Percentiles rank a stretch among this genome's conserved stretches.
These are phyloP conservation scores for Leishmania turanica DNA, from an alignment of 208 protist species.

Conservation along the genomic window DNA sequence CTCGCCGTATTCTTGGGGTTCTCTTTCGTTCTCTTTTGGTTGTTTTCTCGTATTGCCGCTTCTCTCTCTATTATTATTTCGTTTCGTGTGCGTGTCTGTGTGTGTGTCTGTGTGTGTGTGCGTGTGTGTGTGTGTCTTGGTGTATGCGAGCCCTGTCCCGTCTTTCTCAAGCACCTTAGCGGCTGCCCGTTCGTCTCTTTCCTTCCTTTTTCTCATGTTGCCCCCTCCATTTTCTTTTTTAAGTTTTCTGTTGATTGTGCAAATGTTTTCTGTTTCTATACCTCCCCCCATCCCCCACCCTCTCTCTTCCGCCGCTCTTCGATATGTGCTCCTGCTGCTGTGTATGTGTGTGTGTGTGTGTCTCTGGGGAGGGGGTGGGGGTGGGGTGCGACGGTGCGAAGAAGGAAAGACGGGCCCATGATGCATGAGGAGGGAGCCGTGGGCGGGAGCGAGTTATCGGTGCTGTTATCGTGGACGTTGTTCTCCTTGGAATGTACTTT, in stretches of 20 bases:
- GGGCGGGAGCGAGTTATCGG: neutral
- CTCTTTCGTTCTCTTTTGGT: neutral
- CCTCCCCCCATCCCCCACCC: neutral
- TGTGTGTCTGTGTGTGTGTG: neutral
- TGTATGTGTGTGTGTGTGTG: neutral
- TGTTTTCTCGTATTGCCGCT: neutral
- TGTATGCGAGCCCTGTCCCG: neutral
- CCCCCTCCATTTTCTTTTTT: too few relatives aligned
- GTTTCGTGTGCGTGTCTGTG: neutral
- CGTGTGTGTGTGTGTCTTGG: neutral
- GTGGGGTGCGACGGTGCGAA: neutral
- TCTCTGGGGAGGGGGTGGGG: neutral
- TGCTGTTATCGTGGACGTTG: neutral
- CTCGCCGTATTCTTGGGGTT: neutral
- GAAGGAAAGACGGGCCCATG: neutral
- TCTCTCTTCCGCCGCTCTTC: neutral
- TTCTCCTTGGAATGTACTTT: neutral
- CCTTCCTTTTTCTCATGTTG: neutral
- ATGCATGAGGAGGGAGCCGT: neutral
- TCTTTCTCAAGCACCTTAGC: neutral
- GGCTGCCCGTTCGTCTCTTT: neutral
- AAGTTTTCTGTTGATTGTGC: neutral
- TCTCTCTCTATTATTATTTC: neutral
- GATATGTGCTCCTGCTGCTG: neutral
- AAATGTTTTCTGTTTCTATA: neutral